A percentile compares a stretch with the other conserved stretches of the same genome.
Evolutionary conservation across 139 green algal genomes (phyloP).

Genomic region (Microglena sp.): DNA sequence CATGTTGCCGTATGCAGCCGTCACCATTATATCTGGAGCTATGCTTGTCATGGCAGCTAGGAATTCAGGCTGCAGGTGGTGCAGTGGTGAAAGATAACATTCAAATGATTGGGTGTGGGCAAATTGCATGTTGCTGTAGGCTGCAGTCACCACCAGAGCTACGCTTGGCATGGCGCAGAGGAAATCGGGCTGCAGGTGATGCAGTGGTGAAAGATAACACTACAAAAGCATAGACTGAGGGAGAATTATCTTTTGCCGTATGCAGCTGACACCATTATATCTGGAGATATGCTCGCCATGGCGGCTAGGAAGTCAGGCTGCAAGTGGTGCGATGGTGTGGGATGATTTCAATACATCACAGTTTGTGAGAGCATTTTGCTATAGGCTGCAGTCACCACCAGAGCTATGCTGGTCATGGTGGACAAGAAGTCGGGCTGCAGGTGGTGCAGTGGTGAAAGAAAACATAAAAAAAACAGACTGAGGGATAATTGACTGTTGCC

Average conservation of each 20-base stretch:
- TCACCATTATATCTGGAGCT: too few relatives aligned
- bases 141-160: too few relatives aligned
- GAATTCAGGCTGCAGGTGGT: conserved; percentile 65
- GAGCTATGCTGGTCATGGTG: too few relatives aligned
- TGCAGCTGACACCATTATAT: conserved; percentile 93
- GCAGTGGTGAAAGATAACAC: conserved; percentile 62
- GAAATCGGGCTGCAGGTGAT: conserved; percentile 65
- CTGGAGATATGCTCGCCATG: too few relatives aligned
- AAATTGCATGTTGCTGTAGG: too few relatives aligned
- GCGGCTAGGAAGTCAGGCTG: conserved; percentile 81
- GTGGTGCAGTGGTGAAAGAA: conserved; percentile 53
- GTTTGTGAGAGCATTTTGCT: too few relatives aligned
- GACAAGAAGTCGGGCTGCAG: conserved; percentile 85
- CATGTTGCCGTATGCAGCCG: conserved; percentile 95
- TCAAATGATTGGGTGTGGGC: conserved; percentile 11
- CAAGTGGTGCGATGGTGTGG: conserved; percentile 49
- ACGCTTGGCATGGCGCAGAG: too few relatives aligned
- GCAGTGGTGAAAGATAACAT: conserved; percentile 62
- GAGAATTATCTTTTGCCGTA: too few relatives aligned
- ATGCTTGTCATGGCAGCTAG: too few relatives aligned
- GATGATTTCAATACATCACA: conserved; percentile 45
- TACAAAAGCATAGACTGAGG: conserved; percentile 27
- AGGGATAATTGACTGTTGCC: too few relatives aligned
- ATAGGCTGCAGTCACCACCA: too few relatives aligned
- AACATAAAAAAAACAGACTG: conserved; percentile 41